phyloP scores from a whole-genome alignment of 352 stramenopile species.

The Albugo laibachii region DNA sequence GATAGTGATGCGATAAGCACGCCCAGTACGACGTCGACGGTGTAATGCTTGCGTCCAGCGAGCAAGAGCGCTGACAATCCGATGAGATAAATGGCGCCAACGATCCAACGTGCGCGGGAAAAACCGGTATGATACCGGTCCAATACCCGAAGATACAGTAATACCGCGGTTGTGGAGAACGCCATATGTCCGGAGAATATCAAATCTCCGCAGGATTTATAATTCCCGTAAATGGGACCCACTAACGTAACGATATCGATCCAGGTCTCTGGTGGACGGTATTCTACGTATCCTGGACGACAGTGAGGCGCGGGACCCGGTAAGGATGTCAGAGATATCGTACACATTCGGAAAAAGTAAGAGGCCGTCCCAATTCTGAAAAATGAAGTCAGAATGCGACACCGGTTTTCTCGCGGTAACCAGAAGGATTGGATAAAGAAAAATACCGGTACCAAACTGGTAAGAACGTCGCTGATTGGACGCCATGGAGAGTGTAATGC shows the following conservation, averaged over 20 bases:
- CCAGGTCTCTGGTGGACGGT: slow-evolving; percentile 37
- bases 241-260: slow-evolving; percentile 54
- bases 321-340: slow-evolving; percentile 42
- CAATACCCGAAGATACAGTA: slow-evolving; percentile 40
- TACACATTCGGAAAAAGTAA: slow-evolving; percentile 50
- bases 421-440: slow-evolving; percentile 32
- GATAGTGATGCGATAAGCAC: slow-evolving; percentile 36
- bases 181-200: slow-evolving; percentile 64
- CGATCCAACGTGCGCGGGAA: slow-evolving; percentile 29
- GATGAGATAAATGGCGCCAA: slow-evolving; percentile 28
- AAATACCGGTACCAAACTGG: slow-evolving; percentile 27
- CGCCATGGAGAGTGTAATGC: slow-evolving; percentile 29
- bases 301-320: slow-evolving; percentile 52
- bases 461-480: slow-evolving; percentile 44
- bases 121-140: slow-evolving; percentile 27
- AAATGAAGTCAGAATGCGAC: slow-evolving; percentile 26
- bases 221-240: slow-evolving; percentile 49
- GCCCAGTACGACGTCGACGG: slow-evolving; percentile 52
- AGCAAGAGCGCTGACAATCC: slow-evolving; percentile 33
- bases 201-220: slow-evolving; percentile 58
- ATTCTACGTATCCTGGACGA: slow-evolving; percentile 20
- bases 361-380: slow-evolving; percentile 47
- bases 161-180: slow-evolving; percentile 41
- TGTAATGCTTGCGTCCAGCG: slow-evolving; percentile 53
- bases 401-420: slow-evolving; percentile 29